Conservation (phyloP, 2,329 filamentous ascomycete genomes). For the Sclerotinia nivalis region DNA sequence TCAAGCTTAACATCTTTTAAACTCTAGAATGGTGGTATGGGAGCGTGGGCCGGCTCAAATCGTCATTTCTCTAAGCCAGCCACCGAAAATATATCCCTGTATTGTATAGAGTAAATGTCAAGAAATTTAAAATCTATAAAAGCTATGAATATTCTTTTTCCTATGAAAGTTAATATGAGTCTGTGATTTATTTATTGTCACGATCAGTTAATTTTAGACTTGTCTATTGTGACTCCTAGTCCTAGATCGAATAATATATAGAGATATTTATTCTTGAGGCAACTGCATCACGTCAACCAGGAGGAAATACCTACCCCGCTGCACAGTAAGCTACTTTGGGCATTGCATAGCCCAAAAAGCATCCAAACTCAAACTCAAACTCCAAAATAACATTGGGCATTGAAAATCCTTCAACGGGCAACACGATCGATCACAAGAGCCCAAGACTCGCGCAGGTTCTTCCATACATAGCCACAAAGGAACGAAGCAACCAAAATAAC, state of each 20-base stretch:
- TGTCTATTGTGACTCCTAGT: neutral
- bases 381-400: neutral
- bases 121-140: conserved; percentile 1
- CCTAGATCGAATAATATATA: neutral
- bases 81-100: neutral
- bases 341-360: neutral
- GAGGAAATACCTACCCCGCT: conserved; percentile 24
- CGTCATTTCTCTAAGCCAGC: conserved; percentile 12
- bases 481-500: neutral
- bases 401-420: neutral
- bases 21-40: conserved; percentile 1
- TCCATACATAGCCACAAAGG: neutral
- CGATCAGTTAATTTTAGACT: neutral
- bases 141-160: neutral
- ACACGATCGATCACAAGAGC: neutral
- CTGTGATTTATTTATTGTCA: neutral
- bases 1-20: too few species aligned
- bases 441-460: neutral
- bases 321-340: conserved; percentile 17
- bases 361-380: conserved; percentile 1
- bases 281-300: conserved; percentile 3
- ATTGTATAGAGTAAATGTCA: neutral
- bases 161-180: neutral
- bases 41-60: neutral
- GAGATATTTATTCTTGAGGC: neutral